Evolutionary conservation across 495 filamentous ascomycete species (phyloP), one percentile per base, ranked within the genome.

Genomic region (Aspergillus steynii): DNA sequence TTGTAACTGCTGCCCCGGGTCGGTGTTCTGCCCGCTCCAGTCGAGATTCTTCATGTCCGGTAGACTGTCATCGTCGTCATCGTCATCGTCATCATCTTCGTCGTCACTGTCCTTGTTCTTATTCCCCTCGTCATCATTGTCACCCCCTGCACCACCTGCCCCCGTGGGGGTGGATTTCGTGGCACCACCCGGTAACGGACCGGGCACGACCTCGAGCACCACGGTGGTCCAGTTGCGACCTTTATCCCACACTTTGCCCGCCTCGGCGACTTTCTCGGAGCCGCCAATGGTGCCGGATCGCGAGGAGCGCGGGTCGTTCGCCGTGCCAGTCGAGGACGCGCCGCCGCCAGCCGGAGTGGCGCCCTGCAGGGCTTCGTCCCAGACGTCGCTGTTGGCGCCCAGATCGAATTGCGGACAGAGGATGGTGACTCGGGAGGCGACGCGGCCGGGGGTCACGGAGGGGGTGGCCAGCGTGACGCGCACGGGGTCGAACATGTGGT

Each of bases 201-300:
- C 89, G 5, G 93, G 92, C 5, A 96, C 83, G 10, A 99, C 89
- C 72, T 99, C 95, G 15, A 99, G 78, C 6, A 97, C 90, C 6
- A 99, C 88, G 51, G 84, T 90, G 2, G 92, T 93, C 91, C 92
- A 97, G 70, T 97, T 99, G n/a, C 94, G 81, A 0, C 93, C 93
- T 60, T 88, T 84, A 60, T 97, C 92, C 91, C 92, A 99, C 29
- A 99, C 87, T 74, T 97, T 97, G 15, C 95, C 95, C 5, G 90
- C 92, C 70, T 96, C 92, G 2, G 92, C 87, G 50, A 88, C 85
- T 58, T 83, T 83, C 61, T 85, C 83, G 51, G 68, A 76, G 27
- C 63, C 50, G 27, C 26, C 55, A 8, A 61, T 47, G 7, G 48
- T 52, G 49, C 57, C 57, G 50, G 57, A 59, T 45, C 57, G 59